phyloP scores from a whole-genome alignment of 257 asterid species.

The Orobanche coerulescens region DNA sequence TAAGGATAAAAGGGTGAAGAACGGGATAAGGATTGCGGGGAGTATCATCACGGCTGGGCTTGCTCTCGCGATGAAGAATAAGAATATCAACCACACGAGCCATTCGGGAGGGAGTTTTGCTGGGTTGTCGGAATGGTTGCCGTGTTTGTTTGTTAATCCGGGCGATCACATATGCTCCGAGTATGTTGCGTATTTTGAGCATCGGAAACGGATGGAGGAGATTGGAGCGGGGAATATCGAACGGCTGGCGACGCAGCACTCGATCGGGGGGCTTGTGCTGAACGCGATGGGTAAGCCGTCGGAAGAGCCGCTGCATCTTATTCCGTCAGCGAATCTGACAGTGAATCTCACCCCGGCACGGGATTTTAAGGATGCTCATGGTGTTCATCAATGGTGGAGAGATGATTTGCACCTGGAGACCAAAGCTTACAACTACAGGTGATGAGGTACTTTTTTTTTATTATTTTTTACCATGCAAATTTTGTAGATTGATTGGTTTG shows the following conservation, averaged over 20 bases:
- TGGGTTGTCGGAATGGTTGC: conserved; percentile 57
- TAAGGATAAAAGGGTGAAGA: conserved; percentile 57
- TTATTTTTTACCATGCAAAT: conserved; percentile 11
- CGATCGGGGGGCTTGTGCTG: conserved; percentile 63
- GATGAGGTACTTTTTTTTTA: not conserved
- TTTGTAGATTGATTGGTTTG: not conserved
- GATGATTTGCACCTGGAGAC: conserved; percentile 42
- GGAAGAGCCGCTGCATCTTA: conserved; percentile 75
- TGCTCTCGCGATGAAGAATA: conserved; percentile 61
- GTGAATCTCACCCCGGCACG: conserved; percentile 44
- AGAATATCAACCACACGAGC: conserved; percentile 31
- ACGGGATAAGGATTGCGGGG: conserved; percentile 67
- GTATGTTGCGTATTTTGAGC: conserved; percentile 79
- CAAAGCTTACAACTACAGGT: conserved; percentile 34
- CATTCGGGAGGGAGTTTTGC: conserved; percentile 38
- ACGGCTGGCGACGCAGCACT: conserved; percentile 71
- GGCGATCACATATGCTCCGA: conserved; percentile 68
- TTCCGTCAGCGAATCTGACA: conserved; percentile 66
- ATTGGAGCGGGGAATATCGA: conserved; percentile 74
- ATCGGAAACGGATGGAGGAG: conserved; percentile 66
- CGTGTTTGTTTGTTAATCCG: conserved; percentile 62
- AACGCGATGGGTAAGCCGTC: conserved; percentile 50
- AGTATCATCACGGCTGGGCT: conserved; percentile 85
- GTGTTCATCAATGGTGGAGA: conserved; percentile 97
- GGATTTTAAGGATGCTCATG: conserved; percentile 75